Percentiles rank a stretch among this genome's conserved stretches.
Evolutionary conservation across 2,329 filamentous ascomycete species (phyloP).

Genomic region (Graphiopsis chlorocephala): DNA sequence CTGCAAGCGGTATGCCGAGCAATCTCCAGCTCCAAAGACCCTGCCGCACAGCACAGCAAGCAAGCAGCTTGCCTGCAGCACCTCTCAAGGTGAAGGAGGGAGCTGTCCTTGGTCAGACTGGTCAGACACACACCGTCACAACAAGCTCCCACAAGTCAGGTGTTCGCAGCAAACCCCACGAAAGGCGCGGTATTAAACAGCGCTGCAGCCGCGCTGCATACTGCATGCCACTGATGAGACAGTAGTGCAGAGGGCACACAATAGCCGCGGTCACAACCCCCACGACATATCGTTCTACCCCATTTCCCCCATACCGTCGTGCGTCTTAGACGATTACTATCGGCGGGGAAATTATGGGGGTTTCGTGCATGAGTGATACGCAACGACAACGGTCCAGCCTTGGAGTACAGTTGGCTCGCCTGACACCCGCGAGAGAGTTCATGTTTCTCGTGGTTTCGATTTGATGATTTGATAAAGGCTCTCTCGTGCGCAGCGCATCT

Average conservation of each 20-base stretch:
- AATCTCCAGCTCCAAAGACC: conserved; percentile 4
- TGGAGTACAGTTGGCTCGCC: not conserved
- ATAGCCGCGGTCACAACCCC: not conserved
- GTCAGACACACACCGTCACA: not conserved
- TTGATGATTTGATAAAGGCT: not conserved
- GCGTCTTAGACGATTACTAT: not conserved
- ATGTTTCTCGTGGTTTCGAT: not conserved
- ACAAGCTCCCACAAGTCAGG: not conserved
- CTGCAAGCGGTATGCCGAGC: conserved; percentile 1
- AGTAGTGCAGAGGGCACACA: not conserved
- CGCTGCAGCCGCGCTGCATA: not conserved
- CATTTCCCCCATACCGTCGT: not conserved
- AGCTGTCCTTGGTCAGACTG: not conserved
- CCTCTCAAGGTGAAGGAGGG: not conserved
- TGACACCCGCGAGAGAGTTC: not conserved
- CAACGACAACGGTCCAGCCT: not conserved
- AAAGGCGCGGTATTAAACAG: not conserved
- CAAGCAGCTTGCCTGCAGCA: not conserved
- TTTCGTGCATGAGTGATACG: not conserved
- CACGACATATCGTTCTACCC: not conserved
- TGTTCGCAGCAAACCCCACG: not conserved
- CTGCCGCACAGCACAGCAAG: not conserved
- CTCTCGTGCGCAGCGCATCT: not conserved
- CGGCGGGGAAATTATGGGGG: conserved; percentile 1
- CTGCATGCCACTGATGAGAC: not conserved